Evolutionary conservation across 345 rosid genomes (phyloP), one percentile per base, ranked within the genome.

Genomic region (Bruguiera sexangula): DNA sequence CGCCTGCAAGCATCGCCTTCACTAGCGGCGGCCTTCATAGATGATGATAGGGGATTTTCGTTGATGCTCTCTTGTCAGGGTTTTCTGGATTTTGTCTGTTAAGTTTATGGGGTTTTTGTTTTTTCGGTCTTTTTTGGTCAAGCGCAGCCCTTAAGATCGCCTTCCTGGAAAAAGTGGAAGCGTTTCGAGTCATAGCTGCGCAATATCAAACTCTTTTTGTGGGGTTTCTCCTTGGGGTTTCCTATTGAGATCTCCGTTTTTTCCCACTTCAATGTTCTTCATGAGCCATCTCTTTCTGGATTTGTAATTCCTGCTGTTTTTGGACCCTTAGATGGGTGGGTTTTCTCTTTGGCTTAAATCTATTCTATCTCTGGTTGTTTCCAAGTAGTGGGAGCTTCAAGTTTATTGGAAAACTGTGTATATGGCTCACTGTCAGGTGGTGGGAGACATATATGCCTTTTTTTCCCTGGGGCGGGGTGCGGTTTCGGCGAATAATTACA

Each of bases 91-190:
- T 3, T 55, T 26, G 16, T 9, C 29, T 55, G 48, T 22, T 21
- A 4, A 3, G 10, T 22, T 21, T 9, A 9, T 9, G 9, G 27
- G 27, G 26, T 21, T 51, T 18, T 1, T 18, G 5, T 19, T 19
- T 18, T 20, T 52, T 55, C 22, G 8, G 20, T 62, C 24, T 30
- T 9, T n/a, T 0, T 30, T 2, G 22, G 6, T 4, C 11, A 72
- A 52, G 86, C 85, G 85, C 80, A 20, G 85, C 82, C 81, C 86
- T 80, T 86, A 84, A 82, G 86, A 82, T 86, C 86, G 85, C 82
- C 87, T 84, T 84, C 71, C 86, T 48, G n/a, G 54, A 48, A 52
- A 37, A 53, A 37, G 75, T 84, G 90, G 86, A 80, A 84, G 86
- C 85, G 87, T 80, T 77, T 86, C 63, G 86, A 80, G 90, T 82